Percentiles rank a stretch among this genome's conserved stretches.
These are phyloP conservation scores for Actinomortierella ambigua DNA, from an alignment of 371 early-diverging fungal species.

Conservation along the genomic window DNA sequence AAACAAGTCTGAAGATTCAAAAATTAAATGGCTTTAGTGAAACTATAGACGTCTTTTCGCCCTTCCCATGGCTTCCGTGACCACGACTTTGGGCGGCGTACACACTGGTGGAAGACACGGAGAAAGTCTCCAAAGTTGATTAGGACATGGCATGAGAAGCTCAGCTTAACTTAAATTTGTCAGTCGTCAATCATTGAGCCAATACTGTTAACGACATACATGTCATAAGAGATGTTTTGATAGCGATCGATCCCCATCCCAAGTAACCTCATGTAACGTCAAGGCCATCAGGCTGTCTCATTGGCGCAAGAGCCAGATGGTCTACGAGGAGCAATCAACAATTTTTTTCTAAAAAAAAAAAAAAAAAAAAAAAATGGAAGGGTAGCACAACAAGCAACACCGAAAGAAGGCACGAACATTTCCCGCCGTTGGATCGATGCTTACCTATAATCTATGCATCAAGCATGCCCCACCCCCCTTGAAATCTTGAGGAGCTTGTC, in stretches of 20 bases:
- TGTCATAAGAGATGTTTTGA: neutral
- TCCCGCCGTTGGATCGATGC: neutral
- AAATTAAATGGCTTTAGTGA: constrained; percentile 4
- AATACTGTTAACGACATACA: neutral
- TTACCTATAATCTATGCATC: too few relatives aligned
- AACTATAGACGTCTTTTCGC: constrained; percentile 1
- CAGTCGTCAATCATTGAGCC: neutral
- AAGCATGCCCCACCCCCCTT: too few relatives aligned
- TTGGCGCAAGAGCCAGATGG: neutral
- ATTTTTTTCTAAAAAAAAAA: neutral
- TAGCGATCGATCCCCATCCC: too few relatives aligned
- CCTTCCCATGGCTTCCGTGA: neutral
- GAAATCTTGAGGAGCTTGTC: neutral
- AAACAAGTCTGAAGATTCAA: neutral
- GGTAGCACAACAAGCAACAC: too few relatives aligned
- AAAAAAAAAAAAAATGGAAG: neutral
- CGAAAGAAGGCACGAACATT: neutral
- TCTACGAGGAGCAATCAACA: neutral
- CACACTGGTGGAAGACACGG: too few relatives aligned
- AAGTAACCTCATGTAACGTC: too few relatives aligned
- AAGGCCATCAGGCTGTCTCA: too few relatives aligned
- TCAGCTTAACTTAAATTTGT: neutral
- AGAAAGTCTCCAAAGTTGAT: too few relatives aligned
- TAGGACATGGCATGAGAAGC: too few relatives aligned
- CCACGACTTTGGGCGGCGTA: too few relatives aligned